Percentiles rank a stretch among this genome's conserved stretches.
Evolutionary conservation across 805 yeast genomes (phyloP).

Genomic region (Maudiozyma turicensis): DNA sequence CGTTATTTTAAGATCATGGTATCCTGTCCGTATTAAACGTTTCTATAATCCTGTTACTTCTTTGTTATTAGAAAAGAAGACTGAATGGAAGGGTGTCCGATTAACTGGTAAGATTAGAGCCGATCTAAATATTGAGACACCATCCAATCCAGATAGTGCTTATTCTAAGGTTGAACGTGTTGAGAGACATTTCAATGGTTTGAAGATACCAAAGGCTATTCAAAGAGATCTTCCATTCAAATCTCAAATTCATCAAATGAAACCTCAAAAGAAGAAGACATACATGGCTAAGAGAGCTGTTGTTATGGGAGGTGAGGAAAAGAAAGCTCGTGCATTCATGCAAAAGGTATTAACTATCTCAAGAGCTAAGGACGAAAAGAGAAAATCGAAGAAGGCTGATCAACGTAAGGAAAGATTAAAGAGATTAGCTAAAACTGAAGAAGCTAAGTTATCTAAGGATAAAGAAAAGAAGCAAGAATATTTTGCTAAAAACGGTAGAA

Average conservation of each 20-base stretch:
- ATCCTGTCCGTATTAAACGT: constrained; percentile 81
- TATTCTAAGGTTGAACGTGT: constrained; percentile 70
- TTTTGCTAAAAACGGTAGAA: constrained; percentile 63
- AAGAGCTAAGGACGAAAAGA: constrained; percentile 76
- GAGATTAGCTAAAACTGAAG: constrained; percentile 67
- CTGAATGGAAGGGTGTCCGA: constrained; percentile 94
- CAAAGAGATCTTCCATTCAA: constrained; percentile 79
- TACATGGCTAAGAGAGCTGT: constrained; percentile 90
- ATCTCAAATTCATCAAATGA: constrained; percentile 82
- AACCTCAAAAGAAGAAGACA: constrained; percentile 74
- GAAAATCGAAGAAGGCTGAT: constrained; percentile 59
- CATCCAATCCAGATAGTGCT: constrained; percentile 41
- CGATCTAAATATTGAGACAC: constrained; percentile 55
- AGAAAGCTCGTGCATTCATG: constrained; percentile 82
- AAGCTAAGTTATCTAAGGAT: constrained; percentile 60
- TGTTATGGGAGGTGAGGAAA: constrained; percentile 83
- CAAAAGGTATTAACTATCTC: constrained; percentile 78
- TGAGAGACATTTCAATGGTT: constrained; percentile 77
- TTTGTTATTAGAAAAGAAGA: constrained; percentile 61
- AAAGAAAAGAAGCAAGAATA: constrained; percentile 80
- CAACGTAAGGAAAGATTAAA: constrained; percentile 68
- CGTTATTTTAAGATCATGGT: constrained; percentile 89
- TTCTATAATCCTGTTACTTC: constrained; percentile 97
- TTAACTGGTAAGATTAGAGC: constrained; percentile 91
- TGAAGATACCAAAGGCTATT: constrained; percentile 74